A percentile compares a stretch with the other conserved stretches of the same genome.
Evolutionary conservation across 2,329 filamentous ascomycete genomes (phyloP).

Genomic region (Neocatenulostroma microsporum): DNA sequence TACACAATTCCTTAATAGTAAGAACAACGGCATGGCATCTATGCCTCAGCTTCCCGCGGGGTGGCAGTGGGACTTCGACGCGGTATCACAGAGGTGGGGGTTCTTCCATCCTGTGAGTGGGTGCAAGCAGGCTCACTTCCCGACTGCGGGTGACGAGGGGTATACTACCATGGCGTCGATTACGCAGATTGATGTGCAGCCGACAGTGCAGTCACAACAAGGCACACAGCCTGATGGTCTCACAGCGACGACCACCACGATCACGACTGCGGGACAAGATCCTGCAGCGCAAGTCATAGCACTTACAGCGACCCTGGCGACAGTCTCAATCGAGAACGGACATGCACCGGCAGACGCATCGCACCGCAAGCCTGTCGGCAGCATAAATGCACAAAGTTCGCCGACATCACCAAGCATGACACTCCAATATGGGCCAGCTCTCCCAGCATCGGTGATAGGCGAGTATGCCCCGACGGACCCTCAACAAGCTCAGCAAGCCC

Average conservation of each 20-base stretch:
- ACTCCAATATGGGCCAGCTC: background rate
- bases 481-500: too few relatives aligned
- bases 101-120: background rate
- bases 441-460: background rate
- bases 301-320: background rate
- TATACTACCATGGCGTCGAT: background rate
- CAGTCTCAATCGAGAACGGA: background rate
- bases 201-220: background rate
- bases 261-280: background rate
- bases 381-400: too few relatives aligned
- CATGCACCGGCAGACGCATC: background rate
- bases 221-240: background rate
- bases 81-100: background rate
- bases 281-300: background rate
- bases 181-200: background rate
- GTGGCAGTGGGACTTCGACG: background rate
- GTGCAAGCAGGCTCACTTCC: background rate
- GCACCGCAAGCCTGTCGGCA: too few relatives aligned
- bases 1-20: too few relatives aligned
- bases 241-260: background rate
- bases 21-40: too few relatives aligned
- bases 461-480: too few relatives aligned
- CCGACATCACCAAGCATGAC: too few relatives aligned
- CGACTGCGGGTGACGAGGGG: background rate
- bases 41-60: background rate